Percentiles rank a stretch among this genome's conserved stretches.
These are phyloP conservation scores for Ciborinia camelliae DNA, from an alignment of 2,329 filamentous ascomycete species.

Conservation along the genomic window DNA sequence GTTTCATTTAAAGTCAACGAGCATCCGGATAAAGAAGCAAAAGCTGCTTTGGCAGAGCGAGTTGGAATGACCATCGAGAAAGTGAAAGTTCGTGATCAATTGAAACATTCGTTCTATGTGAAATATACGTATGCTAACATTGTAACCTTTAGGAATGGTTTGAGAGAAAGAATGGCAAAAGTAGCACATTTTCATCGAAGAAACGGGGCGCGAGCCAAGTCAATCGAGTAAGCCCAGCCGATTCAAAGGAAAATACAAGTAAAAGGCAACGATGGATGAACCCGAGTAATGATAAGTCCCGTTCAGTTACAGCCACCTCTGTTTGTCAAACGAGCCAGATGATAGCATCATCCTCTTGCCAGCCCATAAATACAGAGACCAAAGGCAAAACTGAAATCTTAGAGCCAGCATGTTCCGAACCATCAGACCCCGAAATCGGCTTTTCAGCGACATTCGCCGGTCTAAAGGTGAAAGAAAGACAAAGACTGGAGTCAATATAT, in stretches of 20 bases:
- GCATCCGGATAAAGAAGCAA: neutral
- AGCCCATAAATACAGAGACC: neutral
- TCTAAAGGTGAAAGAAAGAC: neutral
- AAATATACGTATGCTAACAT: neutral
- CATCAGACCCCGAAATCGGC: neutral
- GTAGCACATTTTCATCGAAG: neutral
- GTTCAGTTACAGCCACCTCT: neutral
- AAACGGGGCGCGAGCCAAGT: too few species aligned
- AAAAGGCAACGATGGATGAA: neutral
- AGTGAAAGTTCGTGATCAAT: neutral
- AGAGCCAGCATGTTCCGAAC: neutral
- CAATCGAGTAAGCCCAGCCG: neutral
- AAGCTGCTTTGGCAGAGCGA: neutral
- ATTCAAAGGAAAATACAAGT: neutral
- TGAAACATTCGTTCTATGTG: neutral
- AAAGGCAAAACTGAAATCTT: neutral
- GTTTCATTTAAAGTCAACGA: neutral
- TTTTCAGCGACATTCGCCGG: neutral
- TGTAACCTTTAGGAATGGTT: neutral
- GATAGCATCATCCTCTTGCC: neutral
- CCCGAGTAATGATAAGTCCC: neutral
- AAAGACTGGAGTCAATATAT: neutral
- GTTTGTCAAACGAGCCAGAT: neutral
- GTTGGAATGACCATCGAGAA: neutral
- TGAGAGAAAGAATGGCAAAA: neutral